Evolutionary conservation across 176 grass and related monocot species (phyloP).

Genomic region (Aegilops speltoides): DNA sequence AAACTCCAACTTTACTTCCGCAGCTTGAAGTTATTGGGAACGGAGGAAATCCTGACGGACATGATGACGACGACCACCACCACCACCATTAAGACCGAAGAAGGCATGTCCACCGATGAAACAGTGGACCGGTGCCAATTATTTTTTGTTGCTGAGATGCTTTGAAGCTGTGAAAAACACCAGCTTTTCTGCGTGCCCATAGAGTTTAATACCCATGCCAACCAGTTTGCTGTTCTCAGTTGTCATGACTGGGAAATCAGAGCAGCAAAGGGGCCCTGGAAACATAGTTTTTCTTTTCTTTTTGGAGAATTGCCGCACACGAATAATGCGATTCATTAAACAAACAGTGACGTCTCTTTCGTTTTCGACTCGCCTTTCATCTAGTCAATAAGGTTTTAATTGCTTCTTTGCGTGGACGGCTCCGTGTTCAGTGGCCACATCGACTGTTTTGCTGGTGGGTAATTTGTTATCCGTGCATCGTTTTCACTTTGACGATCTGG

Average conservation of each 20-base stretch:
- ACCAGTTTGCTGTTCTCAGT: background rate
- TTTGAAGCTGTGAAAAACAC: constrained; percentile 7
- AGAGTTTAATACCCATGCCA: constrained; percentile 26
- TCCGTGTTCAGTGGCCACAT: background rate
- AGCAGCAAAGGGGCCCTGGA: background rate
- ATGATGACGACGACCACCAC: constrained; percentile 51
- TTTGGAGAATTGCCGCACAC: background rate
- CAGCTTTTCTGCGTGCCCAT: background rate
- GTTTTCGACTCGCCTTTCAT: background rate
- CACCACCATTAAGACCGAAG: constrained; percentile 33
- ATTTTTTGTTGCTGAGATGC: background rate
- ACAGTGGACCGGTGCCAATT: background rate
- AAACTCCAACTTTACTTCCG: constrained; percentile 14
- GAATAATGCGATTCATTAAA: constrained; percentile 28
- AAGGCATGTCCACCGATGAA: constrained; percentile 16
- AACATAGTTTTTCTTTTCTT: background rate
- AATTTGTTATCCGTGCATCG: background rate
- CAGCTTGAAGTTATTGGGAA: constrained; percentile 65
- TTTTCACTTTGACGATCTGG: background rate
- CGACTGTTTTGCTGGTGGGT: background rate
- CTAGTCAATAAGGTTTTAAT: background rate
- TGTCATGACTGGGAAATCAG: background rate
- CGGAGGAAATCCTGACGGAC: constrained; percentile 57
- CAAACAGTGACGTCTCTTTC: background rate
- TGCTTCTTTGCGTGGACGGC: background rate